phyloP scores from a whole-genome alignment of 1,284 basidiomycete species.

The Coriolopsis trogii region DNA sequence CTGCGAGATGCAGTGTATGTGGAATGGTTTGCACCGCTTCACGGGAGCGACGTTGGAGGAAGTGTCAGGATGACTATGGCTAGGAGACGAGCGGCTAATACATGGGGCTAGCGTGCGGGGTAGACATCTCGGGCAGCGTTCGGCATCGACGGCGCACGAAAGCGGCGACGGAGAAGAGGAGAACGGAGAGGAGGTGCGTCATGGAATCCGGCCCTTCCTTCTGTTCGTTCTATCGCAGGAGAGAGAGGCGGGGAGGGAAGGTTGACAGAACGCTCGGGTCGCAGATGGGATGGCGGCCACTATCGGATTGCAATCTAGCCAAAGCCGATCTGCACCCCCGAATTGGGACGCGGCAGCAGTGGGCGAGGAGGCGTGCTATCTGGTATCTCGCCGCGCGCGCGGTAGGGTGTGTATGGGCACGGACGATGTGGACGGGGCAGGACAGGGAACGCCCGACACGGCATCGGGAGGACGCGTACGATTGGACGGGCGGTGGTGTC shows the following conservation, averaged over 20 bases:
- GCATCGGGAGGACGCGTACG: too few relatives aligned
- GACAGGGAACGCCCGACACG: too few relatives aligned
- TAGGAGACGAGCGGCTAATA: too few relatives aligned
- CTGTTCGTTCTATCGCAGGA: slow-evolving; percentile 12
- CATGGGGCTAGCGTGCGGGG: too few relatives aligned
- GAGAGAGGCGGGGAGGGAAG: slow-evolving; percentile 5
- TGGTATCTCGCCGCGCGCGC: not conserved
- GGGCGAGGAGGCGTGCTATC: slow-evolving; percentile 3
- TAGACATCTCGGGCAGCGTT: too few relatives aligned
- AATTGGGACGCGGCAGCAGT: slow-evolving; percentile 23
- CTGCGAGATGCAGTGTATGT: slow-evolving; percentile 8
- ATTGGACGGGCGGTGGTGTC: not conserved
- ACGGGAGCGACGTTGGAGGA: not conserved
- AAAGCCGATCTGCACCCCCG: slow-evolving; percentile 24
- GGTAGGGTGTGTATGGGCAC: not conserved
- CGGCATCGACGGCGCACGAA: too few relatives aligned
- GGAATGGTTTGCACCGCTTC: not conserved
- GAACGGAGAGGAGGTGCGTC: not conserved
- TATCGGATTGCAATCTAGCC: slow-evolving; percentile 27
- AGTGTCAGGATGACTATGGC: too few relatives aligned
- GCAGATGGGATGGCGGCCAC: slow-evolving; percentile 19
- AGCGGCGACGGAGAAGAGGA: not conserved
- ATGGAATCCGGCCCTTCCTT: slow-evolving; percentile 7
- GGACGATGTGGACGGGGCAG: not conserved
- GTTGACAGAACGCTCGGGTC: slow-evolving; percentile 11